A percentile compares a stretch with the other conserved stretches of the same genome.
phyloP scores from a whole-genome alignment of 1,139 yeast genomes.

The Saccharomyces hybrid region DNA sequence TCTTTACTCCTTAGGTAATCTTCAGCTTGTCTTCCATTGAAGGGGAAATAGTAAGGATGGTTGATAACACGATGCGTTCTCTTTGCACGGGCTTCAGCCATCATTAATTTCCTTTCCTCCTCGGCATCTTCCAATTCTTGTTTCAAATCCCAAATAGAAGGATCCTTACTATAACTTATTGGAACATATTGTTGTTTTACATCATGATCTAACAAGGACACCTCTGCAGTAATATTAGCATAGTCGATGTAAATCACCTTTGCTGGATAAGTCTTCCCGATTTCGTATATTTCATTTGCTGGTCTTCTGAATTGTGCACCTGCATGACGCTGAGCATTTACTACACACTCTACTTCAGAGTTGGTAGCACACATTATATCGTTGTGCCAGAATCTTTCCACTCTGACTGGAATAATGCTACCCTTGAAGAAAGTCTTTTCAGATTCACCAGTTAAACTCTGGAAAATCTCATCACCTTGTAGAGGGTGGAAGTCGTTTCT shows the following conservation, averaged over 20 bases:
- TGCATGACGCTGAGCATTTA: slow-evolving; percentile 55
- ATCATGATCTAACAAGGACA: slow-evolving; percentile 62
- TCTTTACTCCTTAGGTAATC: slow-evolving; percentile 81
- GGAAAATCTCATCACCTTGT: slow-evolving; percentile 67
- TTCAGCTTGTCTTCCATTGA: slow-evolving; percentile 84
- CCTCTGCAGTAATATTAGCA: slow-evolving; percentile 62
- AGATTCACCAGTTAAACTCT: slow-evolving; percentile 85
- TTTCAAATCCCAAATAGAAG: slow-evolving; percentile 71
- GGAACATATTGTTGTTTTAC: slow-evolving; percentile 49
- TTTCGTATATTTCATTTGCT: slow-evolving; percentile 41
- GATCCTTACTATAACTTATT: slow-evolving; percentile 45
- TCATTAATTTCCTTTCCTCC: slow-evolving; percentile 46
- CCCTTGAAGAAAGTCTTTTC: slow-evolving; percentile 60
- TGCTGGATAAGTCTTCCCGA: slow-evolving; percentile 82
- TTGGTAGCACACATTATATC: slow-evolving; percentile 57
- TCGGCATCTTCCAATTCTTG: slow-evolving; percentile 65
- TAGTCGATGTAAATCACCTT: slow-evolving; percentile 65
- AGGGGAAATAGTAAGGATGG: slow-evolving; percentile 84
- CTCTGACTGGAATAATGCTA: slow-evolving; percentile 63
- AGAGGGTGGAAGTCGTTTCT: slow-evolving; percentile 65
- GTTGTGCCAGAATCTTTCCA: slow-evolving; percentile 37
- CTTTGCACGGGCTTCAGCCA: slow-evolving; percentile 43
- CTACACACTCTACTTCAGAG: slow-evolving; percentile 66
- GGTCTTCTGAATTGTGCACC: slow-evolving; percentile 44
- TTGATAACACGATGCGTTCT: slow-evolving; percentile 68